These are phyloP conservation scores for Leccinum arenicola DNA, from an alignment of 768 basidiomycete genomes.

Conservation along the genomic window DNA sequence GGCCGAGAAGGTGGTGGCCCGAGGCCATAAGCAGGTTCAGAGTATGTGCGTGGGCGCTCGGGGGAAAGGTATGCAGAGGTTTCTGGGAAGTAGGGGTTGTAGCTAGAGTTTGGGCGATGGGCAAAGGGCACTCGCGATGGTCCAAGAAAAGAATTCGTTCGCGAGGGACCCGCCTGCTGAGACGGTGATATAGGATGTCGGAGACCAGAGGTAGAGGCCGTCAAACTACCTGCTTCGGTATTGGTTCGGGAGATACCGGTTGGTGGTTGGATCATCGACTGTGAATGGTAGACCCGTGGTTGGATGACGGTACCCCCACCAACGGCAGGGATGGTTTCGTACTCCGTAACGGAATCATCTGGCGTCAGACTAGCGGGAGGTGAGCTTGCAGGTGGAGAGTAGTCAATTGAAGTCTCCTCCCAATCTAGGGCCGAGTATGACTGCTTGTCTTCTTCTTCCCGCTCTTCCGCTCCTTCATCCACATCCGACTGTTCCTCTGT, in stretches of 20 bases:
- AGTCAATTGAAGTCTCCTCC: slow-evolving; percentile 55
- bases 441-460: slow-evolving; percentile 30
- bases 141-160: slow-evolving; percentile 3
- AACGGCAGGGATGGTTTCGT: slow-evolving; percentile 87
- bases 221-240: slow-evolving; percentile 57
- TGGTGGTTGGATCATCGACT: slow-evolving; percentile 65
- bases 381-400: slow-evolving; percentile 44
- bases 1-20: slow-evolving; percentile 24
- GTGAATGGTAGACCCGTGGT: slow-evolving; percentile 82
- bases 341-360: slow-evolving; percentile 55
- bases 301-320: slow-evolving; percentile 87
- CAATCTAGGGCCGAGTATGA: slow-evolving; percentile 71
- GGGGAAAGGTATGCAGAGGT: background rate
- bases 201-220: background rate
- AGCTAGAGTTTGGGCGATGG: slow-evolving; percentile 25
- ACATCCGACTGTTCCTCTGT: slow-evolving; percentile 56
- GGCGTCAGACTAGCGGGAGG: slow-evolving; percentile 43
- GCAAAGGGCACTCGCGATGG: slow-evolving; percentile 10
- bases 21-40: slow-evolving; percentile 20
- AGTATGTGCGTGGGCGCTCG: slow-evolving; percentile 9
- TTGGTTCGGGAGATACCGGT: slow-evolving; percentile 15
- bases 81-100: slow-evolving; percentile 14
- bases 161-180: slow-evolving; percentile 32
- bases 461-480: slow-evolving; percentile 38
- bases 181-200: slow-evolving; percentile 8